Percentiles rank a stretch among this genome's conserved stretches.
Conservation (phyloP, 768 basidiomycete species). For the Termitomyces sp. region DNA sequence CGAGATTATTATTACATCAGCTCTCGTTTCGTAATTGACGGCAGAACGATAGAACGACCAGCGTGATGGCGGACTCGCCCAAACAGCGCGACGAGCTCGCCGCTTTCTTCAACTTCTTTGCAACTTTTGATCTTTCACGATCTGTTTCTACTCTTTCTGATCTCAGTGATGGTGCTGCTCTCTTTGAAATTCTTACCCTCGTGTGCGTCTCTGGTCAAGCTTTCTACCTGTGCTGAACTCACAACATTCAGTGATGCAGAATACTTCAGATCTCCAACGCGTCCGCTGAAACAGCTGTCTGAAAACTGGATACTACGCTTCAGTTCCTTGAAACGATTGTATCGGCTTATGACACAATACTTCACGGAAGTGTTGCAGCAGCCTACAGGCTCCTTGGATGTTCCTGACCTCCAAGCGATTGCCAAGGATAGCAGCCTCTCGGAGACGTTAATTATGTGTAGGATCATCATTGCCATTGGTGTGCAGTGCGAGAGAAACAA, state of each 20-base stretch:
- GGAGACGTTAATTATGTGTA: slow-evolving; percentile 71
- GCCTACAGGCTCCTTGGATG: slow-evolving; percentile 69
- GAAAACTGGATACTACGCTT: slow-evolving; percentile 92
- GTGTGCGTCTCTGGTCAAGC: slow-evolving; percentile 47
- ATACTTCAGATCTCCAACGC: slow-evolving; percentile 65
- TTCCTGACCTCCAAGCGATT: slow-evolving; percentile 83
- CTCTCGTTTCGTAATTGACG: not conserved
- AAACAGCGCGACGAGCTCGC: slow-evolving; percentile 56
- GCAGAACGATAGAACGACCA: not conserved
- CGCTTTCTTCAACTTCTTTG: slow-evolving; percentile 79
- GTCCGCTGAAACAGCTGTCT: slow-evolving; percentile 54
- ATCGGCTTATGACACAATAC: slow-evolving; percentile 86
- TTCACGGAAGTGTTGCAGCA: slow-evolving; percentile 80
- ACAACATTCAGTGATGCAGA: slow-evolving; percentile 54
- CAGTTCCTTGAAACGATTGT: slow-evolving; percentile 75
- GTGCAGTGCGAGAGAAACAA: slow-evolving; percentile 89
- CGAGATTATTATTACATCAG: slow-evolving; percentile 4
- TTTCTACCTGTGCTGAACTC: not conserved
- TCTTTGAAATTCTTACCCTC: slow-evolving; percentile 68
- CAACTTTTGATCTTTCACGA: slow-evolving; percentile 61
- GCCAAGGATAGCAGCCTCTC: slow-evolving; percentile 67
- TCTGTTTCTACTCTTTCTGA: slow-evolving; percentile 59
- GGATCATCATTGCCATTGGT: slow-evolving; percentile 77
- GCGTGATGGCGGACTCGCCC: slow-evolving; percentile 28
- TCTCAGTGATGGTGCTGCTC: slow-evolving; percentile 73